phyloP scores from a whole-genome alignment of 2,329 filamentous ascomycete genomes.

The Sporothrix pallida region DNA sequence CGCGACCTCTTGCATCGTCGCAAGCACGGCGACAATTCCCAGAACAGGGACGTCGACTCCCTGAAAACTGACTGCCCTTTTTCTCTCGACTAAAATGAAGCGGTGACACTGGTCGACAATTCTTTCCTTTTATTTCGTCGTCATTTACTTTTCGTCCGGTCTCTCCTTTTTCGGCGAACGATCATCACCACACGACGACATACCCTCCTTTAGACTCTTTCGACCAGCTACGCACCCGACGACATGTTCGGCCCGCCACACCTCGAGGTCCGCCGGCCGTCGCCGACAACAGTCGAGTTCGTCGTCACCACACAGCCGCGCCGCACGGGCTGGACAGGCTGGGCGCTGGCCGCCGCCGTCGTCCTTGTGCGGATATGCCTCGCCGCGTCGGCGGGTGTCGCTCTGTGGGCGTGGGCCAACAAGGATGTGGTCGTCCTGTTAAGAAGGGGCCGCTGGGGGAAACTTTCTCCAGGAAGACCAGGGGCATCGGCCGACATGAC shows the following conservation, averaged over 20 bases:
- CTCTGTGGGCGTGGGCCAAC: constrained; percentile 55
- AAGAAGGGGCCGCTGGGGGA: constrained; percentile 32
- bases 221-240: not conserved
- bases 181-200: not conserved
- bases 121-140: not conserved
- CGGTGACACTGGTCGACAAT: constrained; percentile 27
- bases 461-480: not conserved
- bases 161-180: not conserved
- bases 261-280: constrained; percentile 70
- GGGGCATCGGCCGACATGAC: not conserved
- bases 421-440: not conserved
- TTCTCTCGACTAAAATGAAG: constrained; percentile 19
- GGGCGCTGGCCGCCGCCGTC: constrained; percentile 53
- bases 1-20: constrained; percentile 10
- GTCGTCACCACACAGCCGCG: constrained; percentile 80
- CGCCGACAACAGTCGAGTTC: constrained; percentile 89
- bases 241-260: constrained; percentile 66
- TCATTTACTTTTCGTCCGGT: not conserved
- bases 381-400: constrained; percentile 53
- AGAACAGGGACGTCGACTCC: not conserved
- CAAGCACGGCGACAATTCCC: not conserved
- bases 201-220: not conserved
- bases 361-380: constrained; percentile 52
- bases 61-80: not conserved
- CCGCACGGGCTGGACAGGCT: constrained; percentile 36